A percentile compares a stretch with the other conserved stretches of the same genome.
phyloP scores from a whole-genome alignment of 2,329 filamentous ascomycete species.

The Fusarium poae region DNA sequence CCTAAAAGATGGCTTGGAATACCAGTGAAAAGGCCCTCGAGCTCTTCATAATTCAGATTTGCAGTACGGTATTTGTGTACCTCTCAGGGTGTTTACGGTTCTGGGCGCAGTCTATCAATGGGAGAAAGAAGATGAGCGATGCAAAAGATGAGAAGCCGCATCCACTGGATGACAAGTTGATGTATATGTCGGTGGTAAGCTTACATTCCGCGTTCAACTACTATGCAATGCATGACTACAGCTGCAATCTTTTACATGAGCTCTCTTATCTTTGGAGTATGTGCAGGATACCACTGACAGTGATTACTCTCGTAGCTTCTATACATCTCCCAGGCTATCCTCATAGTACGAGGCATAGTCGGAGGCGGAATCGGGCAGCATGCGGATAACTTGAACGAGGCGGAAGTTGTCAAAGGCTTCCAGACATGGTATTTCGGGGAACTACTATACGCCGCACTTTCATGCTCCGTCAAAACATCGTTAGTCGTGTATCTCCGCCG shows the following conservation, averaged over 20 bases:
- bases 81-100: no score
- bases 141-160: not conserved
- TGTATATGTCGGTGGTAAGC: conserved; percentile 14
- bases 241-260: not conserved
- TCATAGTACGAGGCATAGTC: not conserved
- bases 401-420: not conserved
- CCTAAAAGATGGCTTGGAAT: conserved; percentile 1
- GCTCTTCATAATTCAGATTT: no score
- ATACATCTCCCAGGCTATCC: conserved; percentile 4
- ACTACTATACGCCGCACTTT: not conserved
- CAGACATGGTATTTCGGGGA: conserved; percentile 1
- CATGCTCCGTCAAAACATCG: not conserved
- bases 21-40: conserved; percentile 3
- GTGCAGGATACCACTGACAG: not conserved
- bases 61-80: conserved; percentile 2
- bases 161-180: conserved; percentile 5
- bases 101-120: not conserved
- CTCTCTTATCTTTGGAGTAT: not conserved
- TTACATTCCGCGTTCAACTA: not conserved
- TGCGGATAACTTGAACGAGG: not conserved
- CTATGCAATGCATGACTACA: not conserved
- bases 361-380: no score
- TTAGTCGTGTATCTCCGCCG: not conserved
- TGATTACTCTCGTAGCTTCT: not conserved
- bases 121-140: no score